Evolutionary conservation across 495 filamentous ascomycete species (phyloP).

Genomic region (Penicillium cosmopolitanum): DNA sequence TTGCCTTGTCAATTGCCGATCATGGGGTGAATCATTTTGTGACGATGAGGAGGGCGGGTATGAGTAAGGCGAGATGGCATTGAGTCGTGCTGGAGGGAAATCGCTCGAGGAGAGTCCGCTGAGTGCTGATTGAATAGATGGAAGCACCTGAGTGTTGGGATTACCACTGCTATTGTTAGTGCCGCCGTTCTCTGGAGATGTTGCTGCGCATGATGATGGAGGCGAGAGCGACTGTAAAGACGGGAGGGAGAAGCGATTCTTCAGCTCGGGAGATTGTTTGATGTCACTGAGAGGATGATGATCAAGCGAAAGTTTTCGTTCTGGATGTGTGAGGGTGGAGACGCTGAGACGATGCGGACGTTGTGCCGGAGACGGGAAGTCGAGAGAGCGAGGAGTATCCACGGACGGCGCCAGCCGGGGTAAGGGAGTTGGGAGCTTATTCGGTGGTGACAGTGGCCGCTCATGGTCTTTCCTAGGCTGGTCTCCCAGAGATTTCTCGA

Average conservation of each 20-base stretch:
- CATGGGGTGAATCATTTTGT: constrained; percentile 38
- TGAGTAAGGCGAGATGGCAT: constrained; percentile 24
- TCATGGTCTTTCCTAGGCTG: neutral
- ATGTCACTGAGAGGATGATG: neutral
- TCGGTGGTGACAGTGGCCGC: neutral
- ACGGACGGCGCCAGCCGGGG: constrained; percentile 6
- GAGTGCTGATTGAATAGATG: constrained; percentile 48
- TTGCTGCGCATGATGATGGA: constrained; percentile 36
- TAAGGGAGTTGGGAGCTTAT: neutral
- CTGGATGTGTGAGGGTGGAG: constrained; percentile 5
- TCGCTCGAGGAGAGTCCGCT: constrained; percentile 29
- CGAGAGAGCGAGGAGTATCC: neutral
- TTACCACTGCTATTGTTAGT: constrained; percentile 6
- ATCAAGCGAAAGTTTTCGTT: constrained; percentile 6
- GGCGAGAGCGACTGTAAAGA: constrained; percentile 28
- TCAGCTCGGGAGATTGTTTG: constrained; percentile 12
- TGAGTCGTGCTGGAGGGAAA: constrained; percentile 24
- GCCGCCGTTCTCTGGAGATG: constrained; percentile 40
- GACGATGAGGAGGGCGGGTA: constrained; percentile 35
- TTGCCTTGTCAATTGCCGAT: constrained; percentile 32
- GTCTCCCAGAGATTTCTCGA: neutral
- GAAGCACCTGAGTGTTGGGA: constrained; percentile 39
- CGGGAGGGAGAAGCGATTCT: constrained; percentile 17
- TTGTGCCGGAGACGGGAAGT: neutral
- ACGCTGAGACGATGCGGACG: constrained; percentile 5